Conservation (phyloP, 768 basidiomycete genomes). For the Chalciporus sphaerocephalus region DNA sequence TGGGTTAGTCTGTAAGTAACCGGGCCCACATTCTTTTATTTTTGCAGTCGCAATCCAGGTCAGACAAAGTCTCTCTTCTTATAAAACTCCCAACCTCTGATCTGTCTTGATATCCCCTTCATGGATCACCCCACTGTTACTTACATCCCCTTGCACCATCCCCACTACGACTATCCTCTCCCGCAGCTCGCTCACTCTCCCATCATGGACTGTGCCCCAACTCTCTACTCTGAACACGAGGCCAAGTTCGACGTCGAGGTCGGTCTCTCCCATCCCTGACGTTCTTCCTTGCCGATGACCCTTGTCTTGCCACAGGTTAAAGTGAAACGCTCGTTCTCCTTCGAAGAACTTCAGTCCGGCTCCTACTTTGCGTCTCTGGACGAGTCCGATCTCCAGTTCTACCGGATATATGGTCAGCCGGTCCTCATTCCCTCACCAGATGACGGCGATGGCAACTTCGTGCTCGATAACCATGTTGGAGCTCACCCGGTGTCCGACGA, state of each 20-base stretch:
- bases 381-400: slow-evolving; percentile 33
- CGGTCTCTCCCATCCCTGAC: background rate
- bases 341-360: slow-evolving; percentile 34
- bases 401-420: slow-evolving; percentile 30
- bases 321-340: slow-evolving; percentile 30
- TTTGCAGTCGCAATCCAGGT: slow-evolving; percentile 16
- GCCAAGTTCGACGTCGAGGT: slow-evolving; percentile 26
- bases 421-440: slow-evolving; percentile 28
- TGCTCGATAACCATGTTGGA: slow-evolving; percentile 4
- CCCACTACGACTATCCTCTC: background rate
- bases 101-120: slow-evolving; percentile 1
- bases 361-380: slow-evolving; percentile 28
- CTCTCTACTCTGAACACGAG: slow-evolving; percentile 8
- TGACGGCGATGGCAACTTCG: slow-evolving; percentile 19
- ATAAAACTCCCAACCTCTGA: slow-evolving; percentile 24
- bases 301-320: slow-evolving; percentile 20
- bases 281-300: background rate
- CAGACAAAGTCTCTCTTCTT: slow-evolving; percentile 25
- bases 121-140: slow-evolving; percentile 12
- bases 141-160: background rate
- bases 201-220: background rate
- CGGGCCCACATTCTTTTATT: slow-evolving; percentile 17
- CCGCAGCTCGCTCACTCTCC: slow-evolving; percentile 4
- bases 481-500: slow-evolving; percentile 1
- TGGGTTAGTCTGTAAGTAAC: slow-evolving; percentile 25